Conservation (phyloP, 2,329 filamentous ascomycete genomes). For the Cryphonectria naterciae region DNA sequence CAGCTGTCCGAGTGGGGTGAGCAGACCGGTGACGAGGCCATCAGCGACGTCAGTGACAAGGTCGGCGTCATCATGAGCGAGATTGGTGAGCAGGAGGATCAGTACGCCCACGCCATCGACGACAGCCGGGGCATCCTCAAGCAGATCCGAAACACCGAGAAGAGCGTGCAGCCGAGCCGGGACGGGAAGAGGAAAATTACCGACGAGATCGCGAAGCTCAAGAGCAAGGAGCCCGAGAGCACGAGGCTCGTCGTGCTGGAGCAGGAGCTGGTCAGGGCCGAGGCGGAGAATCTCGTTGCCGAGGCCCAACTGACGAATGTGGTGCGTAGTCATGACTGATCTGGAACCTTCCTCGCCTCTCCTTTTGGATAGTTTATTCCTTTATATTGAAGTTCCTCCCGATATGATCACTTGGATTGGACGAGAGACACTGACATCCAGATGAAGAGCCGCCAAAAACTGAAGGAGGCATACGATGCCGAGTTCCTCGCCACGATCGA, state of each 20-base stretch:
- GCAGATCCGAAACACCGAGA: conserved; percentile 92
- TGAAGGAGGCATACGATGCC: conserved; percentile 90
- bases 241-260: conserved; percentile 82
- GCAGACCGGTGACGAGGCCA: conserved; percentile 80
- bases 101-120: conserved; percentile 84
- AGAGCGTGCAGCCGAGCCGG: conserved; percentile 89
- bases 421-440: conserved; percentile 24
- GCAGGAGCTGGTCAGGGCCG: conserved; percentile 93
- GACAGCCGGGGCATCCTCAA: conserved; percentile 84
- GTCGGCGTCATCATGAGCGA: conserved; percentile 89
- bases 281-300: conserved; percentile 93
- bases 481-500: conserved; percentile 93
- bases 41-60: conserved; percentile 94
- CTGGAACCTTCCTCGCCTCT: neutral
- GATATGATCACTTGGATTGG: neutral
- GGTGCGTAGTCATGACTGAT: conserved; percentile 55
- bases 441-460: conserved; percentile 82
- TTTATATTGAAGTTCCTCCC: too few relatives aligned
- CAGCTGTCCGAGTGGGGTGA: conserved; percentile 98
- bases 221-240: conserved; percentile 88
- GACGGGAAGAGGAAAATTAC: conserved; percentile 85
- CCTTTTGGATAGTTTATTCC: too few relatives aligned
- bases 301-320: conserved; percentile 96
- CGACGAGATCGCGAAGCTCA: conserved; percentile 90
- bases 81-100: conserved; percentile 91